phyloP scores from a whole-genome alignment of 345 rosid genomes.

The Hypericum perforatum region DNA sequence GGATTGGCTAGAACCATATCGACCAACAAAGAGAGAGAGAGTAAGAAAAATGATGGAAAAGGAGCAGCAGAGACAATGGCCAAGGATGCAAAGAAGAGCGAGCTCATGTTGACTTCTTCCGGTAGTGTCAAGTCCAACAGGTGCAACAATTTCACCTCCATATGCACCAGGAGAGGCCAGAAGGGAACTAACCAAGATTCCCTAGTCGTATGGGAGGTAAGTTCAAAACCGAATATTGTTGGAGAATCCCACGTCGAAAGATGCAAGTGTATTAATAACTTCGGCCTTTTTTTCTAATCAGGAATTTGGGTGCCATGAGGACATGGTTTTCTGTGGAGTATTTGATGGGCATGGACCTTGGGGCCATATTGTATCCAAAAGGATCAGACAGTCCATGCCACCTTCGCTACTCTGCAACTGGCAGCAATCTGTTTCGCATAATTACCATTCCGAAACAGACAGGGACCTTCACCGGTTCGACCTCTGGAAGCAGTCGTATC shows the following conservation, averaged over 20 bases:
- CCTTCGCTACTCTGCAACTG: constrained; percentile 60
- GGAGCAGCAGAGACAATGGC: constrained; percentile 58
- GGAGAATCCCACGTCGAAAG: neutral
- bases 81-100: constrained; percentile 62
- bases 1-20: constrained; percentile 55
- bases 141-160: constrained; percentile 42
- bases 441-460: constrained; percentile 20
- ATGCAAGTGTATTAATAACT: no score
- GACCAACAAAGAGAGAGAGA: constrained; percentile 39
- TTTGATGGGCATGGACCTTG: constrained; percentile 97
- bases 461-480: constrained; percentile 27
- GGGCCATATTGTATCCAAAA: constrained; percentile 73
- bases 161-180: constrained; percentile 67
- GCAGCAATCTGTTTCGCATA: constrained; percentile 52
- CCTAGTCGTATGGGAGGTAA: constrained; percentile 81
- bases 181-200: constrained; percentile 82
- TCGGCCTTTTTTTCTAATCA: constrained; percentile 7
- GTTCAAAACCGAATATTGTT: neutral
- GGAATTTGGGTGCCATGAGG: constrained; percentile 90
- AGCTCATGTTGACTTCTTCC: constrained; percentile 40
- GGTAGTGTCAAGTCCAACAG: constrained; percentile 43
- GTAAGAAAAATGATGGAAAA: constrained; percentile 36
- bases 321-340: constrained; percentile 70
- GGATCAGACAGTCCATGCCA: constrained; percentile 43
- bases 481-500: constrained; percentile 62